Base-by-base conservation (phyloP, 2,329 filamentous ascomycete species). In the Plectosphaerella plurivora region DNA sequence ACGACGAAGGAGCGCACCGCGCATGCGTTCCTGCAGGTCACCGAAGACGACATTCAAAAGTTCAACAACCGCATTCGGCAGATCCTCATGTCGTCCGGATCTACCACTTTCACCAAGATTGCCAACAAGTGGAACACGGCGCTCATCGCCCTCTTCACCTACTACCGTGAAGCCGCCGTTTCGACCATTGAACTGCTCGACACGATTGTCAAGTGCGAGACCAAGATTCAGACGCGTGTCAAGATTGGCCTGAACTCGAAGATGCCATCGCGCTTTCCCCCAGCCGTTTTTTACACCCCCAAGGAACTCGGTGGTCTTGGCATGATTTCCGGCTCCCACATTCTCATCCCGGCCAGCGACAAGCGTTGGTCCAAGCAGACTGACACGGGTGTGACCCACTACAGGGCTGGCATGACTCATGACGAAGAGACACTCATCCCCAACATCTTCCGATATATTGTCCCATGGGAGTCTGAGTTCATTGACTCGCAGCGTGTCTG, bases 71-170 rank as follows among this genome's bases (percentile, higher is more conserved):
- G 95, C 42, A 99, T 99, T 65, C 86, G 94, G 54, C 94, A 99
- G 65, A 99, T 99, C 66, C 79, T 99, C 52, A 99, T 99, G 94
- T 97, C 93, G 11, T 97, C 94, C 53, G 95, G 94, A n/a, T 96
- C 91, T 5, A 99, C 94, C 0, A 99, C 94, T 0, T 99, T 99
- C 73, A 99, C 94, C 45, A 99, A 99, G 81, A 99, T 99, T 65
- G 94, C 95, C 46, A 99, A 99, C 74, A 99, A 99, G 74, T 99
- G 95, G 94, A 99, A 99, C 72, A 99, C 94, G 0, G 94, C 91
- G 1, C 73, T 99, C 60, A 99, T 99, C 63, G 92, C 94, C 1
- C 81, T 99, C 24, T 99, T 99, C 73, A 97, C 94, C 0, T 99
- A 99, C 72, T 99, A 99, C 67, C 90, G 94, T 68, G 94, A 99